A percentile compares a stretch with the other conserved stretches of the same genome.
Evolutionary conservation across 305 asterid species (phyloP).

Genomic region (Fraxinus albicans): DNA sequence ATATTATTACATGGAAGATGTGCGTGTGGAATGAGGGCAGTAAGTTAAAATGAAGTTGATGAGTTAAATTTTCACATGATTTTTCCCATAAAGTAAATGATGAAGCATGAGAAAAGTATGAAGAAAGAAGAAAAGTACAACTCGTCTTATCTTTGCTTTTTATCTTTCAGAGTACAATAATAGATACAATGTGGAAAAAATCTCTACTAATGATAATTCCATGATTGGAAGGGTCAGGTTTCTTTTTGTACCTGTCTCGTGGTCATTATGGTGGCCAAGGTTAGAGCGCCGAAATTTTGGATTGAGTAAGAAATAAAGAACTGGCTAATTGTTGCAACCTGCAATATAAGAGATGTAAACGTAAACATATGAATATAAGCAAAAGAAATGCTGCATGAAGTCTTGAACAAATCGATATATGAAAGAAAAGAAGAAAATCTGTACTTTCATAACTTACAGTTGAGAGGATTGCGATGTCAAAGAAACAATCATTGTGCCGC

Average conservation of each 20-base stretch:
- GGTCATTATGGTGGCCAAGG: slow-evolving; percentile 94
- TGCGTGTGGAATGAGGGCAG: too few relatives aligned
- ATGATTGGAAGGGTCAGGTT: too few relatives aligned
- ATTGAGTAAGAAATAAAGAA: slow-evolving; percentile 94
- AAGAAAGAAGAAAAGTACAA: too few relatives aligned
- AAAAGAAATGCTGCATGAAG: neutral
- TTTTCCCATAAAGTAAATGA: too few relatives aligned
- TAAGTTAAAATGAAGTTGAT: too few relatives aligned
- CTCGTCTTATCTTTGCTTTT: too few relatives aligned
- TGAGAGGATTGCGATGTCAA: slow-evolving; percentile 79
- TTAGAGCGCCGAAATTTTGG: slow-evolving; percentile 92
- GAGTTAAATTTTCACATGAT: too few relatives aligned
- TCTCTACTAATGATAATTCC: too few relatives aligned
- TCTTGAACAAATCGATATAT: neutral
- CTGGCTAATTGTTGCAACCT: slow-evolving; percentile 96
- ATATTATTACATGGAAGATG: too few relatives aligned
- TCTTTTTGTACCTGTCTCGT: slow-evolving; percentile 87
- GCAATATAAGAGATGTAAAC: slow-evolving; percentile 26
- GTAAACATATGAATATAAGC: neutral
- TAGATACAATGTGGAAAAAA: too few relatives aligned
- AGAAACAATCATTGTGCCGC: slow-evolving; percentile 78
- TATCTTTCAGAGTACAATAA: too few relatives aligned
- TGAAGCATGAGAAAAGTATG: too few relatives aligned
- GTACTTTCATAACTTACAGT: slow-evolving; percentile 56
- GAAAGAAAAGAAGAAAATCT: neutral